Percentiles rank a stretch among this genome's conserved stretches.
These are phyloP conservation scores for Globisporangium perplexum DNA, from an alignment of 352 stramenopile genomes.

Conservation along the genomic window DNA sequence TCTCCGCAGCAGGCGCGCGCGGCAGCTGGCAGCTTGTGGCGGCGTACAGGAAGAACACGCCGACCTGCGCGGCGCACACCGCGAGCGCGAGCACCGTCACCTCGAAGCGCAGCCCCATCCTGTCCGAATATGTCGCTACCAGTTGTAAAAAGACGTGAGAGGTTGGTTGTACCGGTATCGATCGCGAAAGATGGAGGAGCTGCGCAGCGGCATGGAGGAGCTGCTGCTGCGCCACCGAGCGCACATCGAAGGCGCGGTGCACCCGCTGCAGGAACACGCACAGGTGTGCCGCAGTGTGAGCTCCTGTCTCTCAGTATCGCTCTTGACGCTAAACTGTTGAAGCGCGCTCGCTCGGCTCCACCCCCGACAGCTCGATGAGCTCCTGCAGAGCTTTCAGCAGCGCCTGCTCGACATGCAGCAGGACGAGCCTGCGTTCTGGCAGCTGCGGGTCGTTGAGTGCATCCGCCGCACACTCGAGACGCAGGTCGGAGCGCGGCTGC, in stretches of 20 bases:
- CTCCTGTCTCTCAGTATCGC: too few relatives aligned
- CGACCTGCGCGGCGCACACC: constrained; percentile 36
- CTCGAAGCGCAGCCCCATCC: constrained; percentile 12
- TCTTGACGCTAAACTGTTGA: not conserved
- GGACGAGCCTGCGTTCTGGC: constrained; percentile 48
- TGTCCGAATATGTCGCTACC: not conserved
- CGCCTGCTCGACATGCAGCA: constrained; percentile 22
- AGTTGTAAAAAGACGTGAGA: too few relatives aligned
- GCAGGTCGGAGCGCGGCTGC: constrained; percentile 2
- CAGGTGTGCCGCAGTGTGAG: constrained; percentile 14
- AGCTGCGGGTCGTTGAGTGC: constrained; percentile 36
- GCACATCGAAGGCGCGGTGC: constrained; percentile 29
- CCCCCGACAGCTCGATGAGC: constrained; percentile 17
- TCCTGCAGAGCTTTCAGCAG: constrained; percentile 26
- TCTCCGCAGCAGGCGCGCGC: not conserved
- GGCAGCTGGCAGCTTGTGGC: constrained; percentile 18
- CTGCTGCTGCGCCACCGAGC: constrained; percentile 36
- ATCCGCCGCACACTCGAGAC: constrained; percentile 23
- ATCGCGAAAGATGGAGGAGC: not conserved
- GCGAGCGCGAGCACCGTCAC: constrained; percentile 18
- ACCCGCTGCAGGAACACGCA: constrained; percentile 25
- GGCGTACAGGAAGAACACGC: constrained; percentile 61
- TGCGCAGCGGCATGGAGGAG: constrained; percentile 29
- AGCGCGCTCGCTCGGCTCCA: not conserved
- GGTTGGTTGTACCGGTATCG: too few relatives aligned